Conservation (phyloP, 306 rosid genomes). For the Corylus heterophylla region DNA sequence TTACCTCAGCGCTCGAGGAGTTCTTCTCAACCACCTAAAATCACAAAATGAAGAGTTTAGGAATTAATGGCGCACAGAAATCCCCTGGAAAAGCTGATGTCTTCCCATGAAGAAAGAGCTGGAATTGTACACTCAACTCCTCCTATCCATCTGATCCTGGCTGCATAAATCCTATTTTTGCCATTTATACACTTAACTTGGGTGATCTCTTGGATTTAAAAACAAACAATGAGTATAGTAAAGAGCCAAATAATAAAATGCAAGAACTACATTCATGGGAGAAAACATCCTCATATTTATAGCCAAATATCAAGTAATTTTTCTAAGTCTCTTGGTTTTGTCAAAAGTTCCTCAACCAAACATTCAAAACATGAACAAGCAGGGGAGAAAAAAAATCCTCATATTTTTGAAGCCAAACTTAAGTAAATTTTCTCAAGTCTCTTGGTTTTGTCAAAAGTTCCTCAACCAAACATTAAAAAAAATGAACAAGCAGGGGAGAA, state of each 20-base stretch:
- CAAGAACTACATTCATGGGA: too few species aligned
- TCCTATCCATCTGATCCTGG: background rate
- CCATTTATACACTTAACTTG: background rate
- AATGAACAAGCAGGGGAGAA: background rate
- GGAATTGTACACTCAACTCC: too few species aligned
- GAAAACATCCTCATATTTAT: background rate
- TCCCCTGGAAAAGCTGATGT: background rate
- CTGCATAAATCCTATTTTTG: background rate
- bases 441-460: background rate
- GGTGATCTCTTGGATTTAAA: too few species aligned
- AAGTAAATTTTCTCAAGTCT: background rate
- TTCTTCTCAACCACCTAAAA: constrained; percentile 40
- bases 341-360: background rate
- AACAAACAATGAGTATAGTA: too few species aligned
- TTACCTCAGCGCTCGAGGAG: constrained; percentile 30
- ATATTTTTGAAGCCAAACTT: background rate
- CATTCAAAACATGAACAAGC: background rate
- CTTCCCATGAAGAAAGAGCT: too few species aligned
- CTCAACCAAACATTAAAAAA: background rate
- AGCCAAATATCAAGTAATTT: background rate
- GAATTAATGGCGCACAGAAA: background rate
- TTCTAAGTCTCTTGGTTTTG: background rate
- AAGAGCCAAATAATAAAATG: too few species aligned
- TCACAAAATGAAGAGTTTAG: constrained; percentile 8
- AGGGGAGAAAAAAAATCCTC: too few species aligned